These are phyloP conservation scores for Globisporangium canariense DNA, from an alignment of 352 stramenopile genomes.

Conservation along the genomic window DNA sequence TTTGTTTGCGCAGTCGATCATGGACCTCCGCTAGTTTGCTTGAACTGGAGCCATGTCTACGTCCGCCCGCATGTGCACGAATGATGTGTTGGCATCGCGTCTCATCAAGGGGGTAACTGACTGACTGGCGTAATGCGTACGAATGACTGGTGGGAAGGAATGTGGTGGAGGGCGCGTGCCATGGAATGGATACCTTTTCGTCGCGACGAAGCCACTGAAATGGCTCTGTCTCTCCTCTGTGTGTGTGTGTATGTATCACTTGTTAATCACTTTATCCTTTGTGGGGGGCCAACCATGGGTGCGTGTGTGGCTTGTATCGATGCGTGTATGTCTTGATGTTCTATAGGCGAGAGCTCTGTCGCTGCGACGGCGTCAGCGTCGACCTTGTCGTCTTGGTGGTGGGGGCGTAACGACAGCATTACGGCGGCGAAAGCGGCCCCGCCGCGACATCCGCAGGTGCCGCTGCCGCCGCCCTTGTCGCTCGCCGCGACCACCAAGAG, in stretches of 20 bases:
- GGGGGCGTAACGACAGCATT: not conserved
- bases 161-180: not conserved
- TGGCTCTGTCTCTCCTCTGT: not conserved
- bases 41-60: not conserved
- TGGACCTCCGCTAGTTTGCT: not conserved
- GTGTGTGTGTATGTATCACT: not conserved
- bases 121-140: not conserved
- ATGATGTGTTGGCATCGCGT: constrained; percentile 1
- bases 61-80: not conserved
- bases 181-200: constrained; percentile 4
- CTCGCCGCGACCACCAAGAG: constrained; percentile 6
- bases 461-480: constrained; percentile 2
- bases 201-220: not conserved
- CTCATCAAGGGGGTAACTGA: not conserved
- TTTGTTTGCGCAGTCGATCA: not conserved
- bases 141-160: not conserved
- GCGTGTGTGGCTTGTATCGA: constrained; percentile 10
- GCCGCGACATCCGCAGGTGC: not conserved
- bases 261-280: constrained; percentile 2
- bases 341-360: not conserved
- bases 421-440: not conserved
- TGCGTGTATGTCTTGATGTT: constrained; percentile 6
- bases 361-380: not conserved
- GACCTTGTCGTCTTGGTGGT: not conserved
- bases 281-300: constrained; percentile 9